Evolutionary conservation across 1,284 basidiomycete genomes (phyloP), one percentile per base, ranked within the genome.

Genomic region (Rugosomyces carneus): DNA sequence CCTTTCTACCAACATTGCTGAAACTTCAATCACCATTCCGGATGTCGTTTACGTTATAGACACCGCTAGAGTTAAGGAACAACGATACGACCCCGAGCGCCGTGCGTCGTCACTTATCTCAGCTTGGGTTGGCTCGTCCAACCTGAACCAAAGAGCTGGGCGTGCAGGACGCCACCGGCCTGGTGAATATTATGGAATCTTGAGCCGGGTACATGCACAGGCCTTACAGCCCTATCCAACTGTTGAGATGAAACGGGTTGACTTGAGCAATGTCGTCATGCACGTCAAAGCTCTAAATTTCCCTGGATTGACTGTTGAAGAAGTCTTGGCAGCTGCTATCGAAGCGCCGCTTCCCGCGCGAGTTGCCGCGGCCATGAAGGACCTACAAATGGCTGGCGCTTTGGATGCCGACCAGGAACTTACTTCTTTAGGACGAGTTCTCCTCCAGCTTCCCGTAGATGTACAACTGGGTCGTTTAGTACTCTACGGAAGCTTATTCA

Each of bases 231-330:
- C 89, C 27, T 86, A 96, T 60, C 92, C 94, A 65, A 86, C 84
- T 0, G 94, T 97, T 32, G 94, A 97, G 68, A 98, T 98, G 93
- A 93, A 93, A 67, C 80, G 93, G 24, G 81, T 86, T n/a, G 90
- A 93, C 65, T 64, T 93, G 56, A 92, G 82, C 62, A 91, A 93
- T 60, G 85, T 94, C 42, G 89, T 93, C 21, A 94, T 96, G 94
- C 93, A 95, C 62, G 83, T 98, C 67, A 98, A 96, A 60, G 94
- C 93, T n/a, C 77, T 97, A 38, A 86, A 93, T 60, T 89, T 97
- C 62, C 89, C 92, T 5, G 83, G 82, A 42, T 84, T 93, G 81
- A 71, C 80, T 26, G 89, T 91, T 15, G 89, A 96, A 60, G 85
- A 93, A 47, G 93, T 97, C 19, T 72, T 98, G 15, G 83, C 79